Percentiles rank a stretch among this genome's conserved stretches.
These are phyloP conservation scores for Francoa sonchifolia DNA, from an alignment of 441 rosid species.

Conservation along the genomic window DNA sequence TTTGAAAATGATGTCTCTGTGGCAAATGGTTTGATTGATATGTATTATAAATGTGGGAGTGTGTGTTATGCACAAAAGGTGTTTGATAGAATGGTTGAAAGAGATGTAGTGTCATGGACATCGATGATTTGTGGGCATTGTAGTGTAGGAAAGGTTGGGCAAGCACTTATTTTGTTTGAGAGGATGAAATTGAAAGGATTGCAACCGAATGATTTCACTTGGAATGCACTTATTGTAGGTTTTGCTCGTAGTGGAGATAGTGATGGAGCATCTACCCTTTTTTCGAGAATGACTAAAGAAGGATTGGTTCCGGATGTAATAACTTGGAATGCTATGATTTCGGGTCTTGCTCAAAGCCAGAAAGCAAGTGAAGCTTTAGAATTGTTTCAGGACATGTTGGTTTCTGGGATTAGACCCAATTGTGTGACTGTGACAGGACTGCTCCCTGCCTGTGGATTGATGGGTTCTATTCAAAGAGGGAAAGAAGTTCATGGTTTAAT, in stretches of 20 bases:
- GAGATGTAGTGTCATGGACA: constrained; percentile 37
- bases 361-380: constrained; percentile 21
- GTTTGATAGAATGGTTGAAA: constrained; percentile 26
- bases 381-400: constrained; percentile 21
- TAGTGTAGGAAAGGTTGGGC: constrained; percentile 18
- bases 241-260: constrained; percentile 29
- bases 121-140: constrained; percentile 36
- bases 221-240: constrained; percentile 43
- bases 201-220: constrained; percentile 31
- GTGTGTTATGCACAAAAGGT: constrained; percentile 18
- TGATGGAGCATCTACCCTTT: constrained; percentile 10
- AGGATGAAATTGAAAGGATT: constrained; percentile 30
- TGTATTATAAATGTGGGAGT: constrained; percentile 11
- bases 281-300: constrained; percentile 23
- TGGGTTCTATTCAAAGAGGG: constrained; percentile 19
- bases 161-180: constrained; percentile 22
- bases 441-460: constrained; percentile 27
- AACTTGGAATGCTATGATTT: constrained; percentile 35
- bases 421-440: constrained; percentile 28
- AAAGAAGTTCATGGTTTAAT: constrained; percentile 32
- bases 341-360: constrained; percentile 29
- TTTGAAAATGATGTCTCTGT: constrained; percentile 18
- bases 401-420: constrained; percentile 25
- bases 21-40: constrained; percentile 4
- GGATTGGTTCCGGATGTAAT: constrained; percentile 29